Evolutionary conservation across 305 asterid species (phyloP), one percentile per base, ranked within the genome.

Genomic region (Euphrasia arctica): DNA sequence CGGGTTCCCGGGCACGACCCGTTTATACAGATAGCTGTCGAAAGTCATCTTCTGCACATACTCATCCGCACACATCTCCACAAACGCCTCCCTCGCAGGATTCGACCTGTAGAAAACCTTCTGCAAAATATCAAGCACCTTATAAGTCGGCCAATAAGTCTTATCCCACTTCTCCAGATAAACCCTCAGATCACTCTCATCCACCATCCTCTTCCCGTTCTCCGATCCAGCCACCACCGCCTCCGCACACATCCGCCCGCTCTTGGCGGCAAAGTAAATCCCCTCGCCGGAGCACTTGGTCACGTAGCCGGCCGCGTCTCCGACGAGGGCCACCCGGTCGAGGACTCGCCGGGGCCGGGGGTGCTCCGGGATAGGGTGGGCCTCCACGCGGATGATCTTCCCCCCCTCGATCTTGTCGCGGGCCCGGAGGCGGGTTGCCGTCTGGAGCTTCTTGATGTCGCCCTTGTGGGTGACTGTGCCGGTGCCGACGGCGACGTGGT

Each of bases 211-310:
- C 58, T 80, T 87, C 76, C 98, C 97, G 51, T 84, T 92, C 74
- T 82, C 96, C 14, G 96, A 87, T 0, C 96, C 98, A 31, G 77
- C 94, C 18, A 92, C 97, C 0, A 92, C 80, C 45, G 98, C 98
- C 79, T 92, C 98, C 29, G 96, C 95, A 69, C 97, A 92, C 98
- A 92, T 92, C 60, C 96, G 78, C 68, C 96, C 98, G 39, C 98
- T 92, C 72, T 87, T 92, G 13, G 97, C 96, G 10, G 96, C 98
- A 58, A 92, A 92, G 57, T 92, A 92, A 1, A 92, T 92, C 68
- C 97, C 98, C 73, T 89, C 95, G 3, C 98, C 97, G 41, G 98
- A 92, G 68, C 98, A 92, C 58, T 92, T 92, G 0, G 97, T 92
- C 6, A 89, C 98, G 69, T 89, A 92, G 6, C 97, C 98, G 0